Evolutionary conservation across 495 filamentous ascomycete species (phyloP), one percentile per base, ranked within the genome.

Genomic region (Xylaria scruposa): DNA sequence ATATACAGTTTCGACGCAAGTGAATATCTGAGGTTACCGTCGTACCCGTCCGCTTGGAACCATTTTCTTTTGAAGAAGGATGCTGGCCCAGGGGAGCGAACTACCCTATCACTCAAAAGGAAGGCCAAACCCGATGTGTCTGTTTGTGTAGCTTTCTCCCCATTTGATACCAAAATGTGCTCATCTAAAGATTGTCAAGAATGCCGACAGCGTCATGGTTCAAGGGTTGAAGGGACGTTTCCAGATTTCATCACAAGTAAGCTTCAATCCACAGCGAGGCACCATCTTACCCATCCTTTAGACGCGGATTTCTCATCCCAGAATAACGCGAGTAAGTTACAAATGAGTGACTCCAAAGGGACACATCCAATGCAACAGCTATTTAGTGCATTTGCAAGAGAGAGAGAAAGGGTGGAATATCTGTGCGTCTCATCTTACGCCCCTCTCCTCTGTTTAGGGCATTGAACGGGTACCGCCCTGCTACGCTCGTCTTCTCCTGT

Each of bases 341-440:
- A 70, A 70, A 46, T n/a, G 40, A 70, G 68, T 62, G 58, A 62
- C 68, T 19, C 61, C 67, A 12, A 15, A 29, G 19, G 47, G 19
- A 29, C 66, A 36, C 21, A 21, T 33, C 53, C 9, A 17, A 21
- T 46, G 26, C 24, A 47, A 40, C 40, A 33, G 19, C 19, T n/a
- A n/a, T n/a, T n/a, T 8, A 60, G 53, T n/a, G 12, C 7, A 33
- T 17, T n/a, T 17, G 12, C 56, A 46, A 5, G 10, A 2, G 21
- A 62, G 21, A 62, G 29, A 31, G 24, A 9, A 51, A 38, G 36
- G 29, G 38, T 10, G 33, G 24, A 15, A 44, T 31, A 44, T 53
- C 63, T 17, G 38, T 36, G 40, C 46, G 15, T 24, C 62, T 12
- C 62, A 51, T 21, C 42, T 31, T 13, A 24, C 56, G 17, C 56